A percentile compares a stretch with the other conserved stretches of the same genome.
phyloP scores from a whole-genome alignment of 257 asterid species.

The Solanum megistacrolobum region DNA sequence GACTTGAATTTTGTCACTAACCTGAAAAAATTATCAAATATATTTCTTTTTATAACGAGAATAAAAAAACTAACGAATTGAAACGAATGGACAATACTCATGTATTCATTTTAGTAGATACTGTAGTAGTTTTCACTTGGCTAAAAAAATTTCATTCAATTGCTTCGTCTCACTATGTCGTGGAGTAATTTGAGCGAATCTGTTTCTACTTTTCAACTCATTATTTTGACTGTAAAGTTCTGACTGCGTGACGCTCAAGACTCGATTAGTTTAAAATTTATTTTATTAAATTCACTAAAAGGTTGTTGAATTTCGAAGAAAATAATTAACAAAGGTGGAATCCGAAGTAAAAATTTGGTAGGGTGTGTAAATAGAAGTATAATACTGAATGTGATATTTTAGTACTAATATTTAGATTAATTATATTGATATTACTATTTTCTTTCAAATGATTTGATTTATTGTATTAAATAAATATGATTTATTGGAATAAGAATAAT shows the following conservation, averaged over 20 bases:
- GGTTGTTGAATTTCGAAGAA: not conserved
- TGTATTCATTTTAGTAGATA: not conserved
- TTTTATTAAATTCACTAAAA: not conserved
- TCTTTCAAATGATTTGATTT: not conserved
- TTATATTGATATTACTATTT: too few species aligned
- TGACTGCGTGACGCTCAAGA: not conserved
- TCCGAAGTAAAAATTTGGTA: not conserved
- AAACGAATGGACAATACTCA: not conserved
- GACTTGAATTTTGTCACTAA: not conserved
- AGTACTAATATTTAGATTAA: not conserved
- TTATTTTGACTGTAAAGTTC: not conserved
- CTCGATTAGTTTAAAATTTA: not conserved
- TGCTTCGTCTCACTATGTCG: not conserved
- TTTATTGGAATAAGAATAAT: too few species aligned
- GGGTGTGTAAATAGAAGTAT: not conserved
- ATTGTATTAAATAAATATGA: too few species aligned
- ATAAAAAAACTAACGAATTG: not conserved
- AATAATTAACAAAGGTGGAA: not conserved
- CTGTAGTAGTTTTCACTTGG: not conserved
- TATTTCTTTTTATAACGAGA: not conserved
- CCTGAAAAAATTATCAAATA: not conserved
- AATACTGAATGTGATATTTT: not conserved
- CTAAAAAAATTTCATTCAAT: not conserved
- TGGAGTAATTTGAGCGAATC: not conserved
- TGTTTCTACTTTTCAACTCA: not conserved